Evolutionary conservation across 2,329 filamentous ascomycete species (phyloP).

Genomic region (Aspergillus sp.): DNA sequence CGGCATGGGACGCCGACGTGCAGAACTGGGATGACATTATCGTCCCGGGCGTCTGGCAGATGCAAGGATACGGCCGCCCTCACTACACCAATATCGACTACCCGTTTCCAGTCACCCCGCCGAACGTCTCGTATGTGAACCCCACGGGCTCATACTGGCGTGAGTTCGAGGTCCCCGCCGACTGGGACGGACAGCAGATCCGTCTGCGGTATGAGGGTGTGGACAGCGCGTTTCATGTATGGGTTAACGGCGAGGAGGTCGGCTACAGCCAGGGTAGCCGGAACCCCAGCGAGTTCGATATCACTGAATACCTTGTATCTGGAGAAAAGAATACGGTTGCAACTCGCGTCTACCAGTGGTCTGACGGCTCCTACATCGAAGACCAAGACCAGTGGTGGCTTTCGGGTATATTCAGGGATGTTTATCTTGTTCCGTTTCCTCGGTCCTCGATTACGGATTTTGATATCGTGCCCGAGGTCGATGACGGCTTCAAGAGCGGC

Average conservation of each 20-base stretch:
- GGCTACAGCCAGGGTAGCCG: slow-evolving; percentile 68
- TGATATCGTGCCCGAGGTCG: slow-evolving; percentile 9
- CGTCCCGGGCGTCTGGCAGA: slow-evolving; percentile 68
- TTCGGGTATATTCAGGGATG: slow-evolving; percentile 65
- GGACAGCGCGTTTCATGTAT: slow-evolving; percentile 68
- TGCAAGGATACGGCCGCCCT: slow-evolving; percentile 65
- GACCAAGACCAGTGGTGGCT: slow-evolving; percentile 69
- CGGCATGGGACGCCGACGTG: slow-evolving; percentile 10
- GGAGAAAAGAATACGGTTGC: slow-evolving; percentile 51
- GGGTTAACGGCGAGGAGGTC: slow-evolving; percentile 61
- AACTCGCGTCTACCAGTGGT: slow-evolving; percentile 69
- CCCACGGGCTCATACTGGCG: slow-evolving; percentile 63
- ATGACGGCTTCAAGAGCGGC: slow-evolving; percentile 47
- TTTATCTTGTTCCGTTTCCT: slow-evolving; percentile 59
- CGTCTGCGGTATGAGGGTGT: slow-evolving; percentile 70
- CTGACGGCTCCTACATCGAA: slow-evolving; percentile 67
- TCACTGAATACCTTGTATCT: slow-evolving; percentile 51
- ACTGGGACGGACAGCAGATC: slow-evolving; percentile 54
- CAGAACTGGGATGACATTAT: slow-evolving; percentile 38
- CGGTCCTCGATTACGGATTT: slow-evolving; percentile 19
- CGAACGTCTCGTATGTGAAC: slow-evolving; percentile 60
- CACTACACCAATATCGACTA: slow-evolving; percentile 69
- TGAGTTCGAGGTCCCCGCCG: slow-evolving; percentile 52
- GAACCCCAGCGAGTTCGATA: slow-evolving; percentile 68
- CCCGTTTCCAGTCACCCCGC: slow-evolving; percentile 64